Base-by-base conservation (phyloP, 2,329 filamentous ascomycete genomes). In the Thielaviopsis euricoi region DNA sequence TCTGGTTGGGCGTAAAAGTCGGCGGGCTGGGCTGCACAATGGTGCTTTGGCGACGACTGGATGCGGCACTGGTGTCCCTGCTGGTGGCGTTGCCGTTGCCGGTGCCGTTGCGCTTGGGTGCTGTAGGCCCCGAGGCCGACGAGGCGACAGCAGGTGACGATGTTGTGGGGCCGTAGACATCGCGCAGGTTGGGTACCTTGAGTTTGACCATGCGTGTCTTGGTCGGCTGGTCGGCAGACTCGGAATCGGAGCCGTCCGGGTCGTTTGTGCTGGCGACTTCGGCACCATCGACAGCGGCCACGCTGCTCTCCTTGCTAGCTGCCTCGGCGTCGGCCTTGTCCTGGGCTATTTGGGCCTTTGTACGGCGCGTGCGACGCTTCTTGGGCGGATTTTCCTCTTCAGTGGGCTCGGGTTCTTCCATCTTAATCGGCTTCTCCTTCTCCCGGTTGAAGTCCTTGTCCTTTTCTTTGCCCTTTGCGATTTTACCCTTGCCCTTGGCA, bases 361-460 rank as follows among this genome's bases (percentile, higher is more conserved):
- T 60, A 9, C 58, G 46, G 15, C 58, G 58, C 9, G 52, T 48
- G 9, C 58, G 58, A 15, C 55, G 55, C 64, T 76, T 70, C 19
- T 71, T 66, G 21, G 67, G 70, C 53, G 69, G 62, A 33, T 67
- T 59, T 59, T 66, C 69, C 29, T 70, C 67, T 51, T 64, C 66
- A n/a, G 64, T 68, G 12, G 56, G 58, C 58, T 67, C 65, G 19
- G 63, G 55, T 22, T 62, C 62, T 23, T 63, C 61, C 12, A 65
- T 63, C 43, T 62, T 60, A n/a, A 43, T 43, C 19, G 63, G 62
- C 43, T 58, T 50, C 5, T 59, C 53, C 23, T 51, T 51, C 19
- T 51, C 48, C 22, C 6, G 15, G 13, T 40, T 46, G 7, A 25
- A 22, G 29, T 43, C 50, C 55, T 60, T 58, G 22, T 55, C 46